phyloP scores from a whole-genome alignment of 805 yeast species.

The Ogataea naganishii region DNA sequence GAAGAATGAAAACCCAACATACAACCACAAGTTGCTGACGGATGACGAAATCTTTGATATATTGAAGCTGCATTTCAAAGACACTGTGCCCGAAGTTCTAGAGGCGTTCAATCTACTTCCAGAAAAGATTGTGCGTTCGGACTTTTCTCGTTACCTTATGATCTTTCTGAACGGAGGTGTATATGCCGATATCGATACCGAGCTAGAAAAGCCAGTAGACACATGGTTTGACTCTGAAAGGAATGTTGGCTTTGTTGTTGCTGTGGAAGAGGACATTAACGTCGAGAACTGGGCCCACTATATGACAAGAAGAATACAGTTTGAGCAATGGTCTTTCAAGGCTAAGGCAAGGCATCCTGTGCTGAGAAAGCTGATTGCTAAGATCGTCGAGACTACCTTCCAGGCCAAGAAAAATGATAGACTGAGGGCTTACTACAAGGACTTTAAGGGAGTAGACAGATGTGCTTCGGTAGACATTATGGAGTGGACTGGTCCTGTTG shows the following conservation, averaged over 20 bases:
- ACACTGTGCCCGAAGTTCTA: conserved; percentile 41
- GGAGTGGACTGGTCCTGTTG: conserved; percentile 75
- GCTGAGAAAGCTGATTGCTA: conserved; percentile 42
- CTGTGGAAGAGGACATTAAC: conserved; percentile 46
- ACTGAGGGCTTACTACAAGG: conserved; percentile 26
- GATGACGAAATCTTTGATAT: conserved; percentile 24
- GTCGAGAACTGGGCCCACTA: conserved; percentile 45
- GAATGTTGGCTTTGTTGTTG: conserved; percentile 44
- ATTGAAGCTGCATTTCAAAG: conserved; percentile 18
- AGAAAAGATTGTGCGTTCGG: conserved; percentile 41
- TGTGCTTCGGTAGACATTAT: conserved; percentile 40
- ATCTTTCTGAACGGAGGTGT: conserved; percentile 50
- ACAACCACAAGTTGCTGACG: conserved; percentile 21
- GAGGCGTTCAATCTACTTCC: conserved; percentile 47
- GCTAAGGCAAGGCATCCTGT: conserved; percentile 56
- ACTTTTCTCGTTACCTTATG: conserved; percentile 48
- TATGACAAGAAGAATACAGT: conserved; percentile 45
- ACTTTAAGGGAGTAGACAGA: conserved; percentile 27
- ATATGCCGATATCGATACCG: conserved; percentile 54
- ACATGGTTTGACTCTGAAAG: conserved; percentile 52
- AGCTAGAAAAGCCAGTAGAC: conserved; percentile 45
- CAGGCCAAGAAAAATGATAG: conserved; percentile 26
- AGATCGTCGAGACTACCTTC: conserved; percentile 42
- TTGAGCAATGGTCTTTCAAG: conserved; percentile 56
- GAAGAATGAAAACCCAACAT: conserved; percentile 26